phyloP scores from a whole-genome alignment of 768 basidiomycete species.

The Suillus discolor region DNA sequence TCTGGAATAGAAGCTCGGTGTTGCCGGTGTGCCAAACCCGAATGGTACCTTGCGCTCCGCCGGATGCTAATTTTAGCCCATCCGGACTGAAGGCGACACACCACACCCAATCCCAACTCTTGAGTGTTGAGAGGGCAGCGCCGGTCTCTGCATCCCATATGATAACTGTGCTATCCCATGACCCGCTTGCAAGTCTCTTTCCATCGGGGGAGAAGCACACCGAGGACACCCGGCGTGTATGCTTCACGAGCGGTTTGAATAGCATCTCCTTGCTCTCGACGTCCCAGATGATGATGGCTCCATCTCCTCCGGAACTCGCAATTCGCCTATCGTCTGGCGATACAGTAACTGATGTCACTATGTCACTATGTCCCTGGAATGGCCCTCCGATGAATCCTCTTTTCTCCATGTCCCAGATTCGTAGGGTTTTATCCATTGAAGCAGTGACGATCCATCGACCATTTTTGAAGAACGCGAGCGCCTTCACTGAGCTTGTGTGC shows the following conservation, averaged over 20 bases:
- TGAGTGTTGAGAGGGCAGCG: background rate
- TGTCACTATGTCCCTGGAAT: conserved; percentile 26
- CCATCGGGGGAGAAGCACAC: conserved; percentile 8
- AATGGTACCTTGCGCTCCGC: background rate
- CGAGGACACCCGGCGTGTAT: conserved; percentile 26
- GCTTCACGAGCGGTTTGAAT: conserved; percentile 27
- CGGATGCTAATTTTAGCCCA: background rate
- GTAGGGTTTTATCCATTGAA: conserved; percentile 26
- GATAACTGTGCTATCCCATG: background rate
- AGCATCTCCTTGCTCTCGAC: conserved; percentile 22
- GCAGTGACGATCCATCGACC: conserved; percentile 25
- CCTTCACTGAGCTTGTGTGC: background rate
- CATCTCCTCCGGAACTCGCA: conserved; percentile 31
- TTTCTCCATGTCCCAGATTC: conserved; percentile 29
- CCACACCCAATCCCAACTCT: background rate
- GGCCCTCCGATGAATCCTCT: conserved; percentile 18
- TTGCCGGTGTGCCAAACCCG: background rate
- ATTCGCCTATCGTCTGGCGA: conserved; percentile 27
- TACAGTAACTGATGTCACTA: conserved; percentile 23
- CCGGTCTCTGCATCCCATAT: conserved; percentile 15
- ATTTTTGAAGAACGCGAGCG: conserved; percentile 31
- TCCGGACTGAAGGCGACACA: background rate
- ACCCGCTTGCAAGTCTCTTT: background rate
- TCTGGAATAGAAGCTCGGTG: background rate
- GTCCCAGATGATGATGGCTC: conserved; percentile 29